Evolutionary conservation across 768 basidiomycete species (phyloP).

Genomic region (Trametes maxima): DNA sequence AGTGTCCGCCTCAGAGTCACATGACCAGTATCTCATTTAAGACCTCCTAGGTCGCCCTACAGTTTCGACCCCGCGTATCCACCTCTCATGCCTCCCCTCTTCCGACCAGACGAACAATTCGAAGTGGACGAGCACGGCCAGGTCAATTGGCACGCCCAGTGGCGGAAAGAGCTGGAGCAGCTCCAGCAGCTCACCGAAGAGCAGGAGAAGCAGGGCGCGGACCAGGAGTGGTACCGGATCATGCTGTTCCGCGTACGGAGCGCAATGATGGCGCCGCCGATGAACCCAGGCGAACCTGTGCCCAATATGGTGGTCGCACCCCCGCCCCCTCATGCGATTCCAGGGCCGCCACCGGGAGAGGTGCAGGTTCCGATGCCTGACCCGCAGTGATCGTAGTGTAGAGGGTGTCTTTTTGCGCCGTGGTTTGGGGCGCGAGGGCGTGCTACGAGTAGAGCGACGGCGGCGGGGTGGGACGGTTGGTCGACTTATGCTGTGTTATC

Average conservation of each 20-base stretch:
- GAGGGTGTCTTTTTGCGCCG: not conserved
- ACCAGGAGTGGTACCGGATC: conserved; percentile 85
- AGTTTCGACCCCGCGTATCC: conserved; percentile 75
- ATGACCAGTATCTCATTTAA: not conserved
- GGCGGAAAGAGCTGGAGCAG: conserved; percentile 79
- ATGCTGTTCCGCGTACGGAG: conserved; percentile 80
- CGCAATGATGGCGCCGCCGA: conserved; percentile 59
- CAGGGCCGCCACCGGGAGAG: conserved; percentile 29
- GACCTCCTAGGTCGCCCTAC: conserved; percentile 13
- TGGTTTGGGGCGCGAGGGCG: not conserved
- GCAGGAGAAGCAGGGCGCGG: conserved; percentile 80
- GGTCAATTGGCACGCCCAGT: conserved; percentile 76
- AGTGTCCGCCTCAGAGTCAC: conserved; percentile 6
- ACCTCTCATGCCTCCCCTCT: conserved; percentile 64
- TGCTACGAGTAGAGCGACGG: not conserved
- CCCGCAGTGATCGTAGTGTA: conserved; percentile 6
- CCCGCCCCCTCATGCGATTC: conserved; percentile 24
- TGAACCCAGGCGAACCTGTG: conserved; percentile 25
- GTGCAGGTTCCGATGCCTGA: conserved; percentile 21
- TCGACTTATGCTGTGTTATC: conserved; percentile 14
- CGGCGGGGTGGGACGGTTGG: not conserved
- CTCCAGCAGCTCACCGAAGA: conserved; percentile 77
- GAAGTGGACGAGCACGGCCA: conserved; percentile 80
- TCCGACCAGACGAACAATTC: conserved; percentile 64
- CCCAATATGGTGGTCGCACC: conserved; percentile 22